Evolutionary conservation across 2,329 filamentous ascomycete species (phyloP), one percentile per base, ranked within the genome.

Genomic region (Chaetomiaceae sp.): DNA sequence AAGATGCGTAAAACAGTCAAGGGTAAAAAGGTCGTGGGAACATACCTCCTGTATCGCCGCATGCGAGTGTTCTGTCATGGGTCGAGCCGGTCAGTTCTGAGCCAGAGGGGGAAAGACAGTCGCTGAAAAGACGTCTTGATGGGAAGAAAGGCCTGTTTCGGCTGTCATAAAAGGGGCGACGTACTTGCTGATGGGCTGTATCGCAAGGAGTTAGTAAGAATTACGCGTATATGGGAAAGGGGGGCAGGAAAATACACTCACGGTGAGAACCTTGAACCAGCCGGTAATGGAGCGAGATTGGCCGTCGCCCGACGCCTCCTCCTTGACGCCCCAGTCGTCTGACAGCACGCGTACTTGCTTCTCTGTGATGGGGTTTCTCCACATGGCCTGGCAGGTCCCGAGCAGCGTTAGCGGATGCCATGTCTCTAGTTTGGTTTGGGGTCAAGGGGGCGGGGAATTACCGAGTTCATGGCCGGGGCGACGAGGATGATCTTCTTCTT

Each of bases 331-430:
- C 89, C 90, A 96, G 51, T 90, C 86, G 42, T 86, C 78, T 56
- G 84, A 77, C 41, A 96, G 70, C 0, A 86, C 72, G 35, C 71
- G 71, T 33, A 96, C 69, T 57, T 96, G 89, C 56, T 79, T 81
- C 44, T 70, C 75, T 1, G 91, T 96, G 40, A 95, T 73, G 2
- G 90, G 91, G 65, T 96, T 89, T 49, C 76, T 74, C 86, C 87
- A 95, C 91, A 96, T 96, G 4, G 85, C 83, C 20, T 60, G 17
- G 21, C 19, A 3, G 4, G 27, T 43, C n/a, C n/a, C n/a, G n/a
- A 30, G 27, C 33, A 27, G 17, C 19, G 21, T 48, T 3, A 45
- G 33, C 42, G 13, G 19, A 16, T 19, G 2, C 8, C 23, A 14
- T n/a, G n/a, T 14, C 12, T n/a, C n/a, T n/a, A n/a, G 25, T 9